Conservation (phyloP, 2,329 filamentous ascomycete species). For the Neodidymelliopsis sp. region DNA sequence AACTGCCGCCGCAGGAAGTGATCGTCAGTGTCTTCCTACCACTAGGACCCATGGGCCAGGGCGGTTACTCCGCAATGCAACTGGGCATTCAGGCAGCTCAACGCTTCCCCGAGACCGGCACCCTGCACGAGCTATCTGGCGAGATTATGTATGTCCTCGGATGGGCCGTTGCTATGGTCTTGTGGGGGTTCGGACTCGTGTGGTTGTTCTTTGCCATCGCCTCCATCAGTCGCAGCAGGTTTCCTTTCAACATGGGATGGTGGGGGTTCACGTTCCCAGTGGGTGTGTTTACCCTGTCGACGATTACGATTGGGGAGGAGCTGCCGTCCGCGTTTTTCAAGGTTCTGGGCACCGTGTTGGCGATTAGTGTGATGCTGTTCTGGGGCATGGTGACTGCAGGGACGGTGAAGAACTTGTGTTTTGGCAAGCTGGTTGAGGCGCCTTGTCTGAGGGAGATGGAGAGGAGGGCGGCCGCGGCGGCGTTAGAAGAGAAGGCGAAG, state of each 20-base stretch:
- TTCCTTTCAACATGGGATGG: conserved; percentile 69
- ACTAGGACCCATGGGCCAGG: conserved; percentile 71
- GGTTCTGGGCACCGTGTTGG: conserved; percentile 62
- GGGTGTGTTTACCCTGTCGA: conserved; percentile 56
- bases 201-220: conserved; percentile 63
- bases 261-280: conserved; percentile 68
- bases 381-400: conserved; percentile 62
- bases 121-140: conserved; percentile 54
- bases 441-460: conserved; percentile 57
- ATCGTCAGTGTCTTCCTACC: conserved; percentile 74
- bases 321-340: conserved; percentile 64
- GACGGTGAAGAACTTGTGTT: conserved; percentile 57
- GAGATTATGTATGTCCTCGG: conserved; percentile 66
- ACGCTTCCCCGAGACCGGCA: conserved; percentile 50
- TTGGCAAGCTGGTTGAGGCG: conserved; percentile 61
- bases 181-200: conserved; percentile 64
- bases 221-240: conserved; percentile 53
- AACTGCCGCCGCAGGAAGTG: conserved; percentile 69
- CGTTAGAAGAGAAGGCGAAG: conserved; percentile 12
- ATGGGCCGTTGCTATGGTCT: conserved; percentile 57
- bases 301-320: conserved; percentile 57
- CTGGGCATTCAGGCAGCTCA: conserved; percentile 55
- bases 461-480: conserved; percentile 17
- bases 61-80: conserved; percentile 65
- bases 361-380: conserved; percentile 58